Evolutionary conservation across 2,329 filamentous ascomycete species (phyloP).

Genomic region (Fusarium anguioides): DNA sequence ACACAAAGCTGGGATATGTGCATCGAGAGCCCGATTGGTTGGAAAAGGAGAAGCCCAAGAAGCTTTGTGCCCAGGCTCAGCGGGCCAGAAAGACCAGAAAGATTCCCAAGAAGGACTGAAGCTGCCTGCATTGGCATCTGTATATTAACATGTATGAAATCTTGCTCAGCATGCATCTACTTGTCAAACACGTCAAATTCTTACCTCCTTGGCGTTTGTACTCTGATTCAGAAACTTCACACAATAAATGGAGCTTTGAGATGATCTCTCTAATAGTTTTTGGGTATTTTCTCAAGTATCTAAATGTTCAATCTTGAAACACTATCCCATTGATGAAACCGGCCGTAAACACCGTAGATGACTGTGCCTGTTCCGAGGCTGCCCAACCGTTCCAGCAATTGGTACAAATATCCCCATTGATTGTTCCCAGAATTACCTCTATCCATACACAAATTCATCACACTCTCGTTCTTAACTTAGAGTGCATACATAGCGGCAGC

Average conservation of each 20-base stretch:
- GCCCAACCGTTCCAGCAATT: conserved; percentile 37
- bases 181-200: background rate
- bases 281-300: conserved; percentile 21
- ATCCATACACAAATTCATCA: conserved; percentile 14
- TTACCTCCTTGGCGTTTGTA: background rate
- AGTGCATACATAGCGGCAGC: conserved; percentile 57
- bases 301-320: conserved; percentile 19
- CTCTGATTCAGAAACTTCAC: background rate
- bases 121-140: background rate
- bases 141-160: background rate
- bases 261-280: conserved; percentile 23
- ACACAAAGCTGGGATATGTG: conserved; percentile 82
- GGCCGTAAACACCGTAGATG: conserved; percentile 20
- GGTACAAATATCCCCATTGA: conserved; percentile 39
- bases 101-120: conserved; percentile 30
- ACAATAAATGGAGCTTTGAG: background rate
- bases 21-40: conserved; percentile 70
- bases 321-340: conserved; percentile 12
- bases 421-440: conserved; percentile 24
- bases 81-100: conserved; percentile 66
- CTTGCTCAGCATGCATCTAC: background rate
- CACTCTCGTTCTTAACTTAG: conserved; percentile 31
- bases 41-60: conserved; percentile 68
- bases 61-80: conserved; percentile 77
- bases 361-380: conserved; percentile 33